Evolutionary conservation across 495 filamentous ascomycete genomes (phyloP).

Genomic region (Aspergillus hancockii): DNA sequence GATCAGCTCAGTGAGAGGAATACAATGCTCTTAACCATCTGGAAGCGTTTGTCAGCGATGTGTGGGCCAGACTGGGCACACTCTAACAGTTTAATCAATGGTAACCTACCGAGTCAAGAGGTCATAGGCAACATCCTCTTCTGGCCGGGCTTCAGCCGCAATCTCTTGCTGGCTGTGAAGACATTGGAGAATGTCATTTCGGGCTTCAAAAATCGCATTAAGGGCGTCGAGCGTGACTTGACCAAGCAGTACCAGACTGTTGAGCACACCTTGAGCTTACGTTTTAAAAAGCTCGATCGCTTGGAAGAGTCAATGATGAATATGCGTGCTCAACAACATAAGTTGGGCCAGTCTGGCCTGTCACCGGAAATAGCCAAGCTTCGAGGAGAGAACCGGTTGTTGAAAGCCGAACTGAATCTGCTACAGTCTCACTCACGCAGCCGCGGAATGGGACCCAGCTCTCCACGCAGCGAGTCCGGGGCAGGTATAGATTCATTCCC

Average conservation of each 20-base stretch:
- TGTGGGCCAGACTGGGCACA: conserved; percentile 93
- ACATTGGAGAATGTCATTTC: conserved; percentile 79
- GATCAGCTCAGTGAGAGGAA: conserved; percentile 91
- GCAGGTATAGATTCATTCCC: conserved; percentile 38
- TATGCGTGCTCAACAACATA: conserved; percentile 38
- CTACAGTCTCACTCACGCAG: conserved; percentile 55
- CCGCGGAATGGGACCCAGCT: conserved; percentile 31
- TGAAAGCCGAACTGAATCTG: conserved; percentile 81
- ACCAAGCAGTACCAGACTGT: conserved; percentile 87
- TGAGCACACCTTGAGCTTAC: conserved; percentile 74
- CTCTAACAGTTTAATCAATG: conserved; percentile 84
- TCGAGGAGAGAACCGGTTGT: conserved; percentile 73
- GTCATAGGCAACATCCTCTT: conserved; percentile 71
- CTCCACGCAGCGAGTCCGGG: conserved; percentile 26
- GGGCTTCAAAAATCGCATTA: conserved; percentile 79
- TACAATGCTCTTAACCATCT: conserved; percentile 77
- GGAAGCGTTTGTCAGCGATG: conserved; percentile 81
- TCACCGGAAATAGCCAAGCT: conserved; percentile 67
- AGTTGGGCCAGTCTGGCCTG: conserved; percentile 46
- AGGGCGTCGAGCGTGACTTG: conserved; percentile 80
- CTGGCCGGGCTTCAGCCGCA: conserved; percentile 83
- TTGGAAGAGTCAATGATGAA: conserved; percentile 72
- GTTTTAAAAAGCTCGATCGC: conserved; percentile 83
- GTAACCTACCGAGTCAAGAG: conserved; percentile 78
- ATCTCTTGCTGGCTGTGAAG: conserved; percentile 83